Conservation (phyloP, 805 yeast genomes). For the Saccharomycopsis javanensis region DNA sequence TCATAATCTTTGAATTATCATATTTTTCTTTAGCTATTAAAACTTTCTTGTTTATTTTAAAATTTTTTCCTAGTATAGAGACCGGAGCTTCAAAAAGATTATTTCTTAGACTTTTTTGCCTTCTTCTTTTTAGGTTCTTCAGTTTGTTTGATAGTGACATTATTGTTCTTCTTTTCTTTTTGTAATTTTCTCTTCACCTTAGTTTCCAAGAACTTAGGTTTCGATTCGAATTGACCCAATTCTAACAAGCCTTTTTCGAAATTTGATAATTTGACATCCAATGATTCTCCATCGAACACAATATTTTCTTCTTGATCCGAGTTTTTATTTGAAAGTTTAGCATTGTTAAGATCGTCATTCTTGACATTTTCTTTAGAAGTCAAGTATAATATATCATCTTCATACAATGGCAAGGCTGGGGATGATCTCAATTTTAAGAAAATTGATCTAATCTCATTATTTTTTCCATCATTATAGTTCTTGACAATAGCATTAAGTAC, state of each 20-base stretch:
- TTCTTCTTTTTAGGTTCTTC: not conserved
- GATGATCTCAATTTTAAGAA: slow-evolving; percentile 60
- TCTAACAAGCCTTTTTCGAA: slow-evolving; percentile 78
- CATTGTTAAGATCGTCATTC: slow-evolving; percentile 21
- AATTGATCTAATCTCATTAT: slow-evolving; percentile 40
- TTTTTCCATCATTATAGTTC: slow-evolving; percentile 29
- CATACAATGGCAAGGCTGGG: slow-evolving; percentile 78
- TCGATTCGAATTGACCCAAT: slow-evolving; percentile 67
- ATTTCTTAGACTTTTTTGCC: slow-evolving; percentile 8
- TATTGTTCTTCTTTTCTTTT: slow-evolving; percentile 14
- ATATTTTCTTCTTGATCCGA: slow-evolving; percentile 22
- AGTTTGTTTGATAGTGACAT: not conserved
- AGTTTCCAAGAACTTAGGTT: slow-evolving; percentile 50
- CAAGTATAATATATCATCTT: slow-evolving; percentile 36
- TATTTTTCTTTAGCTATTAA: not conserved
- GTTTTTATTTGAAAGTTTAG: slow-evolving; percentile 20
- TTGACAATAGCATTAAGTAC: slow-evolving; percentile 23
- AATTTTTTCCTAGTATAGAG: not conserved
- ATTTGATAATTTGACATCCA: slow-evolving; percentile 39
- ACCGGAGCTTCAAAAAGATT: not conserved
- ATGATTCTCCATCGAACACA: slow-evolving; percentile 26
- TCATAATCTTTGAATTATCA: not conserved
- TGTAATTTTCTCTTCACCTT: slow-evolving; percentile 23
- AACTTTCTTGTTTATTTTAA: not conserved
- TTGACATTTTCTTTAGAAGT: slow-evolving; percentile 26